Evolutionary conservation across 2,329 filamentous ascomycete genomes (phyloP), one percentile per base, ranked within the genome.

Genomic region (Cadophora sp.): DNA sequence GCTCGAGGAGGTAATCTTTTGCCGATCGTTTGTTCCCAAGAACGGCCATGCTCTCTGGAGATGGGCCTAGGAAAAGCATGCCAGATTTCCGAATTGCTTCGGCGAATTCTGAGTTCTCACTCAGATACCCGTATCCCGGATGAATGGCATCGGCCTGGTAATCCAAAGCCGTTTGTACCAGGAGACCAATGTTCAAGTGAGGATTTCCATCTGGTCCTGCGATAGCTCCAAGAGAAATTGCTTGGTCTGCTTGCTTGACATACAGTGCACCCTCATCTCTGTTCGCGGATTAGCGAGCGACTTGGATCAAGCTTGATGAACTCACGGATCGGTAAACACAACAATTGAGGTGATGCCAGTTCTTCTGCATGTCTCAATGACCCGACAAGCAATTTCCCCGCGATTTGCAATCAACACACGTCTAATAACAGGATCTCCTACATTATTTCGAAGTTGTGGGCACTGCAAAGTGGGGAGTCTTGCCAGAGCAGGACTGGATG

Each of bases 71-170:
- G 80, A 86, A 91, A 1, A 80, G 79, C 67, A 91, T 80, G 0
- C 87, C 89, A 1, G 83, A 83, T 9, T 82, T 78, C 24, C 80
- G 75, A 0, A 89, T 84, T 0, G 80, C 77, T 24, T 80, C 75
- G 0, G 89, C 88, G 73, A 91, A 91, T 4, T 84, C 81, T 4
- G 85, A 82, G 73, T 90, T 89, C 66, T 91, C 89, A 0, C 85
- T 85, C 1, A 91, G 77, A 67, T 90, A 91, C 0, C 89, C 89
- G 78, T 91, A 91, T 1, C 89, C 89, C 0, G 89, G 89, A 59
- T 89, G 87, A 18, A 91, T 82, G 3, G 87, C 87, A 68, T 90
- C 82, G 1, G 67, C 66, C 13, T 64, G 24, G n/a, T 47, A 8
- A 20, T 53, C 36, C 56, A 62, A 30, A 36, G 68, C 62, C 47